These are phyloP conservation scores for Ogataea kodamae DNA, from an alignment of 805 yeast genomes.

Conservation along the genomic window DNA sequence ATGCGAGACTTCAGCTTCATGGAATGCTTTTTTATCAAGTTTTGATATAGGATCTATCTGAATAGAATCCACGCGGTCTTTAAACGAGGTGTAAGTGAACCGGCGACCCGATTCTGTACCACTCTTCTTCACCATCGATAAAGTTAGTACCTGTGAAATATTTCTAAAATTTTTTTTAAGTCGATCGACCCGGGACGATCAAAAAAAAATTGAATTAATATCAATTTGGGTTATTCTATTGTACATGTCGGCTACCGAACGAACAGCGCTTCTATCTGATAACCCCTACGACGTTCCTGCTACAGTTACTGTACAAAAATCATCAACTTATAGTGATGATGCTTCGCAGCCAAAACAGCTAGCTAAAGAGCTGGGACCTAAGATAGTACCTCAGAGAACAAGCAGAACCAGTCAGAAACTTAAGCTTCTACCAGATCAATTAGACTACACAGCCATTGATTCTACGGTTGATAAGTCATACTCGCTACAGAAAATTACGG, in stretches of 20 bases:
- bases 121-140: constrained; percentile 35
- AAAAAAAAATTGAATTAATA: constrained; percentile 2
- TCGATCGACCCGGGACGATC: constrained; percentile 10
- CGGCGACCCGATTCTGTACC: constrained; percentile 54
- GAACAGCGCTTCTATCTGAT: constrained; percentile 30
- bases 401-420: constrained; percentile 72
- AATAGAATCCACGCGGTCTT: constrained; percentile 78
- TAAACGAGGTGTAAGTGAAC: constrained; percentile 70
- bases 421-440: constrained; percentile 65
- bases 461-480: constrained; percentile 44
- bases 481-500: constrained; percentile 83
- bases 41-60: constrained; percentile 69
- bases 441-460: constrained; percentile 27
- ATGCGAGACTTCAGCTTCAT: constrained; percentile 72
- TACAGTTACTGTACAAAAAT: constrained; percentile 1
- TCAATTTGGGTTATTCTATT: neutral
- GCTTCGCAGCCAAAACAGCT: constrained; percentile 15
- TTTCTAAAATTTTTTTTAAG: constrained; percentile 10
- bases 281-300: constrained; percentile 27
- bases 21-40: constrained; percentile 56
- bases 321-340: constrained; percentile 1
- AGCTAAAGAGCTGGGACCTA: constrained; percentile 39
- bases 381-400: constrained; percentile 69
- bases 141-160: constrained; percentile 1
- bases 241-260: constrained; percentile 20